These are phyloP conservation scores for Arthrinium phaeospermum DNA, from an alignment of 2,329 filamentous ascomycete genomes.

Conservation along the genomic window DNA sequence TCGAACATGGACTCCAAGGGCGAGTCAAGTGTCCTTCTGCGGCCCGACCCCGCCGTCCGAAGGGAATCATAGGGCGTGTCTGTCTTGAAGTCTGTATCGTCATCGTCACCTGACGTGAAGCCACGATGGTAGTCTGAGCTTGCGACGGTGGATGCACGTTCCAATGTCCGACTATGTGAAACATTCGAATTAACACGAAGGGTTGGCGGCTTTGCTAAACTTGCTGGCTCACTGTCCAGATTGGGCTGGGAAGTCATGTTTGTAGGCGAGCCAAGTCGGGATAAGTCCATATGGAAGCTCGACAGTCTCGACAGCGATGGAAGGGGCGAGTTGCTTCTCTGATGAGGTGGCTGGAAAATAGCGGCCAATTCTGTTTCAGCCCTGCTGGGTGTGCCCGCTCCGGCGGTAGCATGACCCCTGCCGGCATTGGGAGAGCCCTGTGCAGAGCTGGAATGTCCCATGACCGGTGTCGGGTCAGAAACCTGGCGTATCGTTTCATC, in stretches of 20 bases:
- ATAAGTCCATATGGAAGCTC: conserved; percentile 60
- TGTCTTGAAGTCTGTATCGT: conserved; percentile 79
- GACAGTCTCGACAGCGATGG: conserved; percentile 60
- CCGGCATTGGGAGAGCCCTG: conserved; percentile 33
- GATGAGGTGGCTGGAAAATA: conserved; percentile 38
- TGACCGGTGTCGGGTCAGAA: conserved; percentile 55
- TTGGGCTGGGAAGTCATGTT: neutral
- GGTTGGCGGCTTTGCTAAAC: conserved; percentile 22
- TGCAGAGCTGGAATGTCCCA: conserved; percentile 32
- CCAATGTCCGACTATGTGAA: conserved; percentile 45
- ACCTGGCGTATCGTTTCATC: conserved; percentile 56
- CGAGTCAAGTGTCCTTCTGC: conserved; percentile 69
- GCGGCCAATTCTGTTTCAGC: conserved; percentile 38
- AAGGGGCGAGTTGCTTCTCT: conserved; percentile 55
- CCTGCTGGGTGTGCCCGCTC: conserved; percentile 33
- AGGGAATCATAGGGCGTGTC: conserved; percentile 80
- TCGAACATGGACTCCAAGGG: conserved; percentile 83
- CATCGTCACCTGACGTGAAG: conserved; percentile 74
- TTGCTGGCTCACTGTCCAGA: neutral
- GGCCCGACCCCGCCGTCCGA: conserved; percentile 70
- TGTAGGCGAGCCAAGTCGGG: conserved; percentile 47
- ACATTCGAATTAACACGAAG: conserved; percentile 35
- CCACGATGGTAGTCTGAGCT: conserved; percentile 75
- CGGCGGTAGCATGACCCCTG: conserved; percentile 19
- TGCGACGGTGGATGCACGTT: conserved; percentile 68